phyloP scores from a whole-genome alignment of 2,329 filamentous ascomycete species.

The Paraconiothyrium brasiliense region DNA sequence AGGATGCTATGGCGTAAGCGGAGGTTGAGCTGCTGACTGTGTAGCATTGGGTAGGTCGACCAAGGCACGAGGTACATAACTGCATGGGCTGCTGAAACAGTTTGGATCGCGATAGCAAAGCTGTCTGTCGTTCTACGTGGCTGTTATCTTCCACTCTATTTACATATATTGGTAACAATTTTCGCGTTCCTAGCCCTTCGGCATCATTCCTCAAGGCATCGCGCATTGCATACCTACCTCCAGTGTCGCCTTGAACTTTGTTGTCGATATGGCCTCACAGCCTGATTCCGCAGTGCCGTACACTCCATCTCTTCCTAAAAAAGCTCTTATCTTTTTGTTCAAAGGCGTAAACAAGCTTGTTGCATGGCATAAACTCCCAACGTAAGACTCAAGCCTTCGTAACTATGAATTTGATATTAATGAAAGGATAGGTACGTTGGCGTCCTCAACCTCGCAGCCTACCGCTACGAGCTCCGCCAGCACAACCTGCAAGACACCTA shows the following conservation, averaged over 20 bases:
- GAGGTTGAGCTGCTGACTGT: conserved; percentile 8
- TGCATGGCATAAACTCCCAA: conserved; percentile 57
- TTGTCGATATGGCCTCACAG: conserved; percentile 6
- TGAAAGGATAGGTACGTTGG: conserved; percentile 41
- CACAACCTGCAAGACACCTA: conserved; percentile 59
- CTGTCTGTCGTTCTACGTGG: conserved; percentile 2
- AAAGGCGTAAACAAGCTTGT: conserved; percentile 52
- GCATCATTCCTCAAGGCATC: not conserved
- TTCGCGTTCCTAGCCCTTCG: not conserved
- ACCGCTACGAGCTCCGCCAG: conserved; percentile 55
- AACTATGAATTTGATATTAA: conserved; percentile 45
- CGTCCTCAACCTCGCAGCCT: conserved; percentile 53
- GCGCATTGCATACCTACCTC: not conserved
- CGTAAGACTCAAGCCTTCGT: conserved; percentile 53
- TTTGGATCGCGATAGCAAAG: not conserved
- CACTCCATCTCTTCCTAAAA: conserved; percentile 24
- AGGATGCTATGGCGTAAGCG: conserved; percentile 10
- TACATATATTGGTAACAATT: not conserved
- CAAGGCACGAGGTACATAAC: conserved; percentile 11
- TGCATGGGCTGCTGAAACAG: conserved; percentile 9
- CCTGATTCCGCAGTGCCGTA: conserved; percentile 19
- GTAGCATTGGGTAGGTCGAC: not conserved
- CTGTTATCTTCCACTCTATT: not conserved
- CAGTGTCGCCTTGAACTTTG: not conserved
- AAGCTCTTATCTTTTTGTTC: conserved; percentile 44